A percentile compares a stretch with the other conserved stretches of the same genome.
These are phyloP conservation scores for Triticum monococcum DNA, from an alignment of 176 grass and related monocot genomes.

Conservation along the genomic window DNA sequence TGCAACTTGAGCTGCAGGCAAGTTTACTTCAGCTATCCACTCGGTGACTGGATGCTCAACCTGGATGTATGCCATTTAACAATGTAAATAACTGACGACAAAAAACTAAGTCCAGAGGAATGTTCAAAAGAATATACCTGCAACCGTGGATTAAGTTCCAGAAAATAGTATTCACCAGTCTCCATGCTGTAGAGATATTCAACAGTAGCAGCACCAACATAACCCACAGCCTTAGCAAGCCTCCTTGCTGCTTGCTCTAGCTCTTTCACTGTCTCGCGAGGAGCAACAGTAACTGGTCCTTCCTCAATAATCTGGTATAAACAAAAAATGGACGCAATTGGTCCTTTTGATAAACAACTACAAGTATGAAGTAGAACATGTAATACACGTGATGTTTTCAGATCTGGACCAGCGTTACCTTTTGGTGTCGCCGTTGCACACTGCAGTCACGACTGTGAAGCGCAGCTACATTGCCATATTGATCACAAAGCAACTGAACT, in stretches of 20 bases:
- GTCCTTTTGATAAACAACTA: not conserved
- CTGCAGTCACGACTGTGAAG: constrained; percentile 99
- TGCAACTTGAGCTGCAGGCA: constrained; percentile 96
- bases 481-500: constrained; percentile 93
- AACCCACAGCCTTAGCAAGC: constrained; percentile 92
- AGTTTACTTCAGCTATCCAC: constrained; percentile 96
- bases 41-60: constrained; percentile 99
- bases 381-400: constrained; percentile 15
- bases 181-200: constrained; percentile 99
- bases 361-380: not conserved
- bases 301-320: constrained; percentile 90
- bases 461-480: constrained; percentile 95
- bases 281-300: constrained; percentile 90
- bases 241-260: constrained; percentile 95
- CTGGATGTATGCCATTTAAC: constrained; percentile 31
- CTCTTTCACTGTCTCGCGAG: constrained; percentile 74
- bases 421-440: constrained; percentile 96
- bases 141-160: constrained; percentile 92
- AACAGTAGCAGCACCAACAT: constrained; percentile 96
- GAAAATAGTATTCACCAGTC: constrained; percentile 97
- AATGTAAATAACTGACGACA: not conserved
- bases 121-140: constrained; percentile 50
- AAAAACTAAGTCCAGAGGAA: constrained; percentile 18
- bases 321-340: not conserved
- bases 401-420: constrained; percentile 41